Percentiles rank a stretch among this genome's conserved stretches.
phyloP scores from a whole-genome alignment of 2,329 filamentous ascomycete genomes.

The Neopestalotiopsis clavispora region DNA sequence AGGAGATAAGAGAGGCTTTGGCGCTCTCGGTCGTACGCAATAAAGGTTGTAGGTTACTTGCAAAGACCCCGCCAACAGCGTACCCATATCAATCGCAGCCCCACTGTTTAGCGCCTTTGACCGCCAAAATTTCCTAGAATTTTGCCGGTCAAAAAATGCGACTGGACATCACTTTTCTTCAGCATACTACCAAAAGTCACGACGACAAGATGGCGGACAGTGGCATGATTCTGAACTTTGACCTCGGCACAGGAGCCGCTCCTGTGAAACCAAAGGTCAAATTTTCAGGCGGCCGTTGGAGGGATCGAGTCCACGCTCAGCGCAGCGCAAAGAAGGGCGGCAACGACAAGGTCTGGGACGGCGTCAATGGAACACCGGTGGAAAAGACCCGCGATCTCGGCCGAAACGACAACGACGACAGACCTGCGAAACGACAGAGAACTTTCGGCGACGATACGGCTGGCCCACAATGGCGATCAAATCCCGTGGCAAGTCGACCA shows the following conservation, averaged over 20 bases:
- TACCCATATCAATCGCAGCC: neutral
- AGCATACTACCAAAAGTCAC: neutral
- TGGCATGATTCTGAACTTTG: conserved; percentile 93
- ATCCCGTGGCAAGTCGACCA: conserved; percentile 18
- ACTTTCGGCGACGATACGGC: conserved; percentile 31
- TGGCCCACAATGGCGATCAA: conserved; percentile 11
- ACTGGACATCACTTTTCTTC: neutral
- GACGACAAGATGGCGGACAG: conserved; percentile 78
- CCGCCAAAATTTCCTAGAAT: conserved; percentile 21
- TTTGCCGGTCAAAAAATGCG: conserved; percentile 17
- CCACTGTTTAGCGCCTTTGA: conserved; percentile 2
- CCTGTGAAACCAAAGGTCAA: conserved; percentile 65
- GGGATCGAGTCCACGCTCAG: conserved; percentile 82
- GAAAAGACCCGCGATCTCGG: conserved; percentile 29
- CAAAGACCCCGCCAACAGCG: neutral
- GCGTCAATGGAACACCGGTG: conserved; percentile 35
- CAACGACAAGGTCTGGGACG: conserved; percentile 29
- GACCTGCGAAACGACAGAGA: conserved; percentile 53
- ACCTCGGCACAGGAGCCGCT: conserved; percentile 64
- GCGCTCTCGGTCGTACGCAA: no score
- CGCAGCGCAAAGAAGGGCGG: conserved; percentile 52
- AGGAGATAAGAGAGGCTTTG: no score
- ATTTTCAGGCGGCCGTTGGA: conserved; percentile 93
- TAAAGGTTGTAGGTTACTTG: no score
- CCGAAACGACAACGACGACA: conserved; percentile 21